phyloP scores from a whole-genome alignment of 148 eudicot species.

The Hydrangea macrophylla region DNA sequence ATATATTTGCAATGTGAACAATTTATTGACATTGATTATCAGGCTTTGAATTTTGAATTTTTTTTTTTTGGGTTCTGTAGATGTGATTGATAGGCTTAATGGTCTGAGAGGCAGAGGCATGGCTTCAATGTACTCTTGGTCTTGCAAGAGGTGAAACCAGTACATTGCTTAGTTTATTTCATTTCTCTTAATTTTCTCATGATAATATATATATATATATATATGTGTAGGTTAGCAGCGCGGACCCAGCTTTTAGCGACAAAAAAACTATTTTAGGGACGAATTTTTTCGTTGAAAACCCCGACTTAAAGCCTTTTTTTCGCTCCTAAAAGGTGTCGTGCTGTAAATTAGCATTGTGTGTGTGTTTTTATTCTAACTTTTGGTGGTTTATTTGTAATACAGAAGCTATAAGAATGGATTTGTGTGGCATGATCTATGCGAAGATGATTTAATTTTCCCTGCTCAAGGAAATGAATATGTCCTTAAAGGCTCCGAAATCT shows the following conservation, averaged over 20 bases:
- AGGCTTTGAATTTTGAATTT: background rate
- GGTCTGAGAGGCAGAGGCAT: conserved; percentile 82
- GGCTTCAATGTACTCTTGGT: conserved; percentile 95
- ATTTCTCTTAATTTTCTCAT: background rate
- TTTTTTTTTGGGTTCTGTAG: conserved; percentile 33
- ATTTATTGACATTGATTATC: conserved; percentile 1
- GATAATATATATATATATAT: no score
- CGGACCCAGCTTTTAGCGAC: no score
- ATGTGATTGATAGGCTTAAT: conserved; percentile 83
- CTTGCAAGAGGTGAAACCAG: conserved; percentile 80
- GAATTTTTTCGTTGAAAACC: background rate
- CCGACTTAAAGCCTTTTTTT: no score
- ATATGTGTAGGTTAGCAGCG: no score
- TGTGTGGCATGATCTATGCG: conserved; percentile 97
- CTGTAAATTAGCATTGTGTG: no score
- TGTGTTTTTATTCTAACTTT: no score
- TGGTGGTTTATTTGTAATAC: conserved; percentile 23
- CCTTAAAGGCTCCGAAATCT: conserved; percentile 91
- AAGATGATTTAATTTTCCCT: conserved; percentile 78
- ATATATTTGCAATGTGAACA: background rate
- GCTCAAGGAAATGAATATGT: conserved; percentile 85
- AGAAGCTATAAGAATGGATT: conserved; percentile 94
- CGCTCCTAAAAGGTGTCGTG: no score
- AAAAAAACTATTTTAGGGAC: background rate
- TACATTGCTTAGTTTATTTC: background rate